These are phyloP conservation scores for Oxyria digyna DNA, from an alignment of 148 eudicot genomes.

Conservation along the genomic window DNA sequence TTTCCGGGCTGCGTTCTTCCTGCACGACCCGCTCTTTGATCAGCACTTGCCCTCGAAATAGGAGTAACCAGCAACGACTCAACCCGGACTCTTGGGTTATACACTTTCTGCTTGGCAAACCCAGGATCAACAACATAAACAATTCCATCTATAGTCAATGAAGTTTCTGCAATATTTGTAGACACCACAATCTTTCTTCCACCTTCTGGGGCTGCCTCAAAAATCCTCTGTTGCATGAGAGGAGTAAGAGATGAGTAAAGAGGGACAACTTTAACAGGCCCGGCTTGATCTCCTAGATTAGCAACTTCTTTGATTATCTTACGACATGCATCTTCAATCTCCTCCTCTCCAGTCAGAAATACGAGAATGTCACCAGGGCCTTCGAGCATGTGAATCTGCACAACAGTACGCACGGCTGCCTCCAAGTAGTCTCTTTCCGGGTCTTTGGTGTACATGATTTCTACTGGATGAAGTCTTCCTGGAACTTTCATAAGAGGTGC, in stretches of 20 bases:
- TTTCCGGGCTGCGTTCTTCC: constrained; percentile 74
- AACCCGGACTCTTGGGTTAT: constrained; percentile 59
- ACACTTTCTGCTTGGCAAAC: constrained; percentile 55
- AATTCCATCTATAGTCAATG: constrained; percentile 68
- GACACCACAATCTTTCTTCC: constrained; percentile 70
- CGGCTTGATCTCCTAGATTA: constrained; percentile 44
- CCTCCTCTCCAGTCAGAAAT: constrained; percentile 68
- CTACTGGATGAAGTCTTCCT: constrained; percentile 89
- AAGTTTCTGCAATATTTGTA: constrained; percentile 67
- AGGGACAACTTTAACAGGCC: constrained; percentile 48
- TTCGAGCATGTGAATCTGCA: constrained; percentile 65
- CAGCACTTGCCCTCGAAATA: constrained; percentile 64
- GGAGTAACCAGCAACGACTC: constrained; percentile 63
- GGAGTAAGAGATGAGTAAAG: constrained; percentile 66
- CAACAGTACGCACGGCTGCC: constrained; percentile 77
- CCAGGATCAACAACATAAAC: constrained; percentile 70
- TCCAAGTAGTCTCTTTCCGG: constrained; percentile 87
- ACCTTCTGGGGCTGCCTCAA: constrained; percentile 57
- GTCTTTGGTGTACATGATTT: constrained; percentile 71
- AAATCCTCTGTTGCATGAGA: constrained; percentile 63
- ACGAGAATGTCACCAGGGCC: constrained; percentile 72
- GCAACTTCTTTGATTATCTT: constrained; percentile 35
- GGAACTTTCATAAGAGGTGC: constrained; percentile 95
- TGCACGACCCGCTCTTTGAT: constrained; percentile 75
- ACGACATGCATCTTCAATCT: constrained; percentile 59